These are phyloP conservation scores for Neurospora tetrasperma DNA, from an alignment of 495 filamentous ascomycete species.

Conservation along the genomic window DNA sequence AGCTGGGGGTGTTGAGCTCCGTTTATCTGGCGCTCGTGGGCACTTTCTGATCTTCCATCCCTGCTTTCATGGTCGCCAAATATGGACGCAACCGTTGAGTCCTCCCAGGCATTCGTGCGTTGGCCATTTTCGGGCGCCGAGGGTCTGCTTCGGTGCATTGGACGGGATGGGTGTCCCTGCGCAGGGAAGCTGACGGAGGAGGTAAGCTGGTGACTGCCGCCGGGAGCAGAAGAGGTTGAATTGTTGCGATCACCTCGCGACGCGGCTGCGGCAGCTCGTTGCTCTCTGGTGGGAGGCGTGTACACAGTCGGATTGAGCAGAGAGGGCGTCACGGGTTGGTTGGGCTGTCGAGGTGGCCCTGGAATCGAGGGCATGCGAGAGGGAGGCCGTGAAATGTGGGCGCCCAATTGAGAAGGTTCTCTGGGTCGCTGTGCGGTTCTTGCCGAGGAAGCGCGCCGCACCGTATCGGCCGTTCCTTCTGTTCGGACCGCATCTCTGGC, in stretches of 20 bases:
- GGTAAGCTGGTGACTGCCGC: constrained; percentile 6
- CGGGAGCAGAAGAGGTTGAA: background rate
- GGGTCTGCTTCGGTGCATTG: constrained; percentile 22
- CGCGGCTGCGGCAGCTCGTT: constrained; percentile 1
- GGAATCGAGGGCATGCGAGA: background rate
- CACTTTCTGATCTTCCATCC: constrained; percentile 17
- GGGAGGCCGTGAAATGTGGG: background rate
- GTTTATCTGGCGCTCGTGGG: constrained; percentile 15
- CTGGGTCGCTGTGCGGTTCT: background rate
- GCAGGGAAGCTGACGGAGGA: constrained; percentile 12
- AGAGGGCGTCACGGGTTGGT: background rate
- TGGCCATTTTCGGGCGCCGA: constrained; percentile 19
- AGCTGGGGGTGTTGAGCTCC: background rate
- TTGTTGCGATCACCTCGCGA: background rate
- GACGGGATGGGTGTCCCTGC: constrained; percentile 16
- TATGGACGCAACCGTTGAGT: constrained; percentile 28
- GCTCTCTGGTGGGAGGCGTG: background rate
- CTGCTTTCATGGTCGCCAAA: constrained; percentile 23
- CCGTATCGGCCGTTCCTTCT: background rate
- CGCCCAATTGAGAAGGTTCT: background rate
- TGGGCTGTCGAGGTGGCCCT: background rate
- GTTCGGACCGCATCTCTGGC: background rate
- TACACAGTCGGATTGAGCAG: background rate
- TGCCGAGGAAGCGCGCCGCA: background rate
- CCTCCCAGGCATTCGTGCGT: constrained; percentile 24